Evolutionary conservation across 2,329 filamentous ascomycete species (phyloP).

Genomic region (Trichoderma polysporum): DNA sequence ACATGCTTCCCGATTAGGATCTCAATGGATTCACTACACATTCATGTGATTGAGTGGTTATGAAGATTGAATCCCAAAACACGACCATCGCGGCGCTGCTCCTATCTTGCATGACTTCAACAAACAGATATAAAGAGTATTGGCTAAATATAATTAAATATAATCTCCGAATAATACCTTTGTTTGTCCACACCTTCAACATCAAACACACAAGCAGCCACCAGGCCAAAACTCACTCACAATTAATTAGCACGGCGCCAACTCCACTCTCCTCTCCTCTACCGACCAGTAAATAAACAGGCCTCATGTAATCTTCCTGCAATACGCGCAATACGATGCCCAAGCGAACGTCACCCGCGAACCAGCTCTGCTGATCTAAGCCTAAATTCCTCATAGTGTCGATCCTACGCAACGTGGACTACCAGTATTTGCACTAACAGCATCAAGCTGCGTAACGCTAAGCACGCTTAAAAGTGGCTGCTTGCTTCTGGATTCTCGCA

Average conservation of each 20-base stretch:
- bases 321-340: not conserved
- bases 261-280: not conserved
- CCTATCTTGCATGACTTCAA: not conserved
- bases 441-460: not conserved
- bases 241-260: not conserved
- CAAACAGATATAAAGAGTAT: no score
- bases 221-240: not conserved
- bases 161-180: no score
- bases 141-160: no score
- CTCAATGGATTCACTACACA: not conserved
- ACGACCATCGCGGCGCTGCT: not conserved
- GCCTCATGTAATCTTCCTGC: not conserved
- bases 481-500: not conserved
- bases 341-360: not conserved
- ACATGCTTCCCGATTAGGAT: slow-evolving; percentile 5
- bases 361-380: not conserved
- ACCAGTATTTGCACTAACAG: not conserved
- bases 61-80: not conserved
- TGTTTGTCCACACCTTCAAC: not conserved
- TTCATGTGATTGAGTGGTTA: not conserved
- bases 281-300: not conserved
- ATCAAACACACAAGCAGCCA: not conserved
- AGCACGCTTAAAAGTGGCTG: not conserved
- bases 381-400: not conserved
- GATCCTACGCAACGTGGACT: slow-evolving; percentile 10